Conservation (phyloP, 2,329 filamentous ascomycete species). For the Alternaria sp. region DNA sequence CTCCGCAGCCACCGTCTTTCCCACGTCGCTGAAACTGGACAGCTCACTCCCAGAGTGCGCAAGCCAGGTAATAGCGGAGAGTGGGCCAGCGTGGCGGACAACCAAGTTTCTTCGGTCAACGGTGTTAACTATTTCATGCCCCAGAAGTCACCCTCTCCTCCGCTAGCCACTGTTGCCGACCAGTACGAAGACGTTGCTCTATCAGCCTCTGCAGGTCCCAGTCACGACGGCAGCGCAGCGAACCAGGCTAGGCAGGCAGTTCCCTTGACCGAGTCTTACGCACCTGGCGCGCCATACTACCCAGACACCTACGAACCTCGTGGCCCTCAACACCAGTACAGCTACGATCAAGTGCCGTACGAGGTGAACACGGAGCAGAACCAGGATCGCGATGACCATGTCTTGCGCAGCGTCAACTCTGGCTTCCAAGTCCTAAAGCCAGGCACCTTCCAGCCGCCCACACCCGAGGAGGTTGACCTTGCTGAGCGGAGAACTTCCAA, state of each 20-base stretch:
- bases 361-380: constrained; percentile 40
- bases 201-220: constrained; percentile 19
- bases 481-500: constrained; percentile 49
- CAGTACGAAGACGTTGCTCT: constrained; percentile 23
- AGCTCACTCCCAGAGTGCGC: constrained; percentile 54
- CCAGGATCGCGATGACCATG: constrained; percentile 42
- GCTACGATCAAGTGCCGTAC: constrained; percentile 46
- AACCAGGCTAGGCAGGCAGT: constrained; percentile 44
- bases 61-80: constrained; percentile 49
- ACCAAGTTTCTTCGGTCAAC: constrained; percentile 40
- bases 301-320: constrained; percentile 49
- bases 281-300: constrained; percentile 41
- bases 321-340: constrained; percentile 47
- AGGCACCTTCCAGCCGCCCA: constrained; percentile 49
- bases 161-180: constrained; percentile 30
- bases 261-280: constrained; percentile 50
- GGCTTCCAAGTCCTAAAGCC: constrained; percentile 52
- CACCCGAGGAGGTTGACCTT: constrained; percentile 39
- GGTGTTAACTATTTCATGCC: constrained; percentile 51
- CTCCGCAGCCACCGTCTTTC: constrained; percentile 59
- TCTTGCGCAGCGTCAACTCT: constrained; percentile 54
- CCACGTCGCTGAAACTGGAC: constrained; percentile 60
- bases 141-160: constrained; percentile 49
- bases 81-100: constrained; percentile 48
- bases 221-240: constrained; percentile 33